Base-by-base conservation (phyloP, 345 rosid species). In the Clarkia xantiana region DNA sequence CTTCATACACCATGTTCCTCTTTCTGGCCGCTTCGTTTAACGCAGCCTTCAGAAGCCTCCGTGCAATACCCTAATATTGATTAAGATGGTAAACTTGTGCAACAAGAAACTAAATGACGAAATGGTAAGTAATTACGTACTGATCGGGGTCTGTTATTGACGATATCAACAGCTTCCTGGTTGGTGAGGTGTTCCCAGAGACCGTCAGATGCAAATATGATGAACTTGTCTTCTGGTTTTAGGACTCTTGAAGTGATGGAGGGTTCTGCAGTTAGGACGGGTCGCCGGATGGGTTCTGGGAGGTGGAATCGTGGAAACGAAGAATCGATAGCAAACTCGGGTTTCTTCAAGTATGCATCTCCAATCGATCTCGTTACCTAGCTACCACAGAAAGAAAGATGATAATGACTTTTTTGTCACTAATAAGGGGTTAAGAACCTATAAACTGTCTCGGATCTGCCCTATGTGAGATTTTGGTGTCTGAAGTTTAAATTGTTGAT, bases 341-440 rank as follows among this genome's bases (percentile, higher is more conserved):
- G 86, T 29, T 69, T 66, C 69, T 91, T 91, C 68, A 91, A 72
- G 74, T 83, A 84, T n/a, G 96, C 96, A 66, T 91, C 98, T 36
- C 98, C 98, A 10, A 86, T 86, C 10, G 98, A 77, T 72, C 94
- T 81, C 15, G 96, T 83, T 14, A 91, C 94, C 98, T 91, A 60
- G 5, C 52, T 43, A 20, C 40, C 38, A 29, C 8, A 22, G 43
- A 58, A 40, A 42, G 47, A 4, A 49, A 47, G 12, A n/a, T 25
- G 44, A 49, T 22, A n/a, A n/a, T n/a, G n/a, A n/a, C n/a, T n/a
- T n/a, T n/a, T n/a, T n/a, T n/a, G n/a, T n/a, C n/a, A n/a, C n/a
- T n/a, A n/a, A n/a, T n/a, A n/a, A n/a, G n/a, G n/a, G n/a, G n/a
- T n/a, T n/a, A n/a, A n/a, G n/a, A n/a, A n/a, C n/a, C n/a, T n/a